Evolutionary conservation across 164 flowering plant genomes (phyloP).

Genomic region (Dillenia turbinata): DNA sequence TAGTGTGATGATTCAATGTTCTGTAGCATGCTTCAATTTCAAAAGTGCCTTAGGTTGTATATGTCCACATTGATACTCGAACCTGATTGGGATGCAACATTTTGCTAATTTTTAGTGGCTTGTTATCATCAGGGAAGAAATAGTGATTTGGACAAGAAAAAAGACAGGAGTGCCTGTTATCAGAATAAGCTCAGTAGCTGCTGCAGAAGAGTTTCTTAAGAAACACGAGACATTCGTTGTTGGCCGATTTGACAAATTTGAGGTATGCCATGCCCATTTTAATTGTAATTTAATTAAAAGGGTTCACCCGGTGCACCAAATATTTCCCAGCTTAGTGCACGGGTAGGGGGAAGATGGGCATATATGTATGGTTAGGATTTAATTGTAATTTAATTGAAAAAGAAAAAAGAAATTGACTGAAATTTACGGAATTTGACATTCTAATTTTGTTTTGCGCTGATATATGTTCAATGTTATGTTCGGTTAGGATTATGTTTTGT

Average conservation of each 20-base stretch:
- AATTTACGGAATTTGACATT: no score
- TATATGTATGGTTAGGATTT: no score
- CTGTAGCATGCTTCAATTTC: no score
- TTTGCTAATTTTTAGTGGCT: conserved; percentile 6
- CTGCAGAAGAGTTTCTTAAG: conserved; percentile 59
- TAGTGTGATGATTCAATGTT: no score
- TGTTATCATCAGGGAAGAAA: conserved; percentile 56
- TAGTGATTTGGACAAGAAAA: conserved; percentile 85
- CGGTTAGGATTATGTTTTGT: no score
- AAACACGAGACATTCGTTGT: conserved; percentile 49
- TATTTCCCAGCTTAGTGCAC: no score
- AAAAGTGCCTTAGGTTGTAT: no score
- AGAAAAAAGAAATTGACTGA: no score
- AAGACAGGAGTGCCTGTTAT: conserved; percentile 76
- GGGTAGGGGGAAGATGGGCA: no score
- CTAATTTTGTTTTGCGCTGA: no score
- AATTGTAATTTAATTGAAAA: not conserved
- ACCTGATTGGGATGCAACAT: not conserved
- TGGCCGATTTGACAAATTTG: conserved; percentile 69
- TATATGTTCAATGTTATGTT: no score
- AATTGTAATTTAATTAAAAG: not conserved
- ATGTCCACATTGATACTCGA: not conserved
- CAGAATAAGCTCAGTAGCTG: conserved; percentile 43
- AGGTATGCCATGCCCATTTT: conserved; percentile 36
- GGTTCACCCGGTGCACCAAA: no score